Percentiles rank a stretch among this genome's conserved stretches.
These are phyloP conservation scores for Bacterosira constricta DNA, from an alignment of 108 stramenopile species.

Conservation along the genomic window DNA sequence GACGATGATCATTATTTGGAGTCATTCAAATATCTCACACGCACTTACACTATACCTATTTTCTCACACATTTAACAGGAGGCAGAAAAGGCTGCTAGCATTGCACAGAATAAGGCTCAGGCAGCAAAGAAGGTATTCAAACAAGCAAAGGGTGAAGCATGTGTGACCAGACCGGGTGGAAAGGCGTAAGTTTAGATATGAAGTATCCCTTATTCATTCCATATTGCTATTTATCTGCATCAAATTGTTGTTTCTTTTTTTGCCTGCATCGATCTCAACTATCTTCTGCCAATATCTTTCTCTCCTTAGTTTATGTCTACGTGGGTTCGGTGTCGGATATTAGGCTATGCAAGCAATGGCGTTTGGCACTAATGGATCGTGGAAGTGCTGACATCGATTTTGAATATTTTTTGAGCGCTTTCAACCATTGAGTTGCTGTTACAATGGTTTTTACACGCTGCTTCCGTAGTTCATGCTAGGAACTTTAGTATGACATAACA, in stretches of 20 bases:
- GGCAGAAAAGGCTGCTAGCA: constrained; percentile 55
- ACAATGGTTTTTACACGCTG: too few relatives aligned
- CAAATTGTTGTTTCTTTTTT: neutral
- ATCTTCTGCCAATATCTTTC: neutral
- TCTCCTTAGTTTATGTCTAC: neutral
- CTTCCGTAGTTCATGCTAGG: too few relatives aligned
- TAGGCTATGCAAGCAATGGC: constrained; percentile 3
- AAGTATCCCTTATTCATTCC: neutral
- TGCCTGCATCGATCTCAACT: too few relatives aligned
- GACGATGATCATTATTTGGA: too few relatives aligned
- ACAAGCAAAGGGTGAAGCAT: constrained; percentile 82
- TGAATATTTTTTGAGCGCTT: neutral
- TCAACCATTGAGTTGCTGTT: neutral
- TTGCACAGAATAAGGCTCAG: constrained; percentile 60
- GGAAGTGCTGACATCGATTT: too few relatives aligned
- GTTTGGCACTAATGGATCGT: too few relatives aligned
- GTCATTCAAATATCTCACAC: too few relatives aligned
- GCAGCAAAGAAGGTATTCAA: constrained; percentile 72
- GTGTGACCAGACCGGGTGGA: constrained; percentile 78
- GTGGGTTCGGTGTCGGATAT: constrained; percentile 6
- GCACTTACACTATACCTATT: too few relatives aligned
- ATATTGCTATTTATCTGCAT: neutral
- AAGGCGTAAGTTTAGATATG: constrained; percentile 47
- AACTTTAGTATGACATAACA: too few relatives aligned
- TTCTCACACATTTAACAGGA: constrained; percentile 41